These are phyloP conservation scores for Sporormia fimetaria DNA, from an alignment of 495 filamentous ascomycete species.

Conservation along the genomic window DNA sequence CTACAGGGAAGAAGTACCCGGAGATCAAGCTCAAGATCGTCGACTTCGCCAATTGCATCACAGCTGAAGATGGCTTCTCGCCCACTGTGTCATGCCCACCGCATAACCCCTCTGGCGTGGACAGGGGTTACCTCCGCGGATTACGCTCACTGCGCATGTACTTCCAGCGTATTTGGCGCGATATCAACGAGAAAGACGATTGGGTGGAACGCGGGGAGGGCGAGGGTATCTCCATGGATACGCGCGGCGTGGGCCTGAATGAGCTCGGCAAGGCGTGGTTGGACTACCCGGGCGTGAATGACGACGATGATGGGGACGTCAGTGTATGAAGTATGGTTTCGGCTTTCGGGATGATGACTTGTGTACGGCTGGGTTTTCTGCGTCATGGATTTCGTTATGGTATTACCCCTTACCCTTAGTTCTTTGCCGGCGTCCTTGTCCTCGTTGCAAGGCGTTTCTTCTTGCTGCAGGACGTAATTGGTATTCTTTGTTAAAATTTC, in stretches of 20 bases:
- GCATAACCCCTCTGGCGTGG: slow-evolving; percentile 63
- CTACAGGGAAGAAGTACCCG: slow-evolving; percentile 27
- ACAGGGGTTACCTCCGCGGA: slow-evolving; percentile 81
- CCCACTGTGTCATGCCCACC: slow-evolving; percentile 67
- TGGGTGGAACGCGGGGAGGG: slow-evolving; percentile 27
- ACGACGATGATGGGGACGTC: slow-evolving; percentile 14
- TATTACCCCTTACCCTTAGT: neutral
- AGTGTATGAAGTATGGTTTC: slow-evolving; percentile 7
- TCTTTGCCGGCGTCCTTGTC: too few relatives aligned
- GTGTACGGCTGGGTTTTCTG: neutral
- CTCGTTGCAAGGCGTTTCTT: too few relatives aligned
- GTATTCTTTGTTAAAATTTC: too few relatives aligned
- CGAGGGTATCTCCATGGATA: slow-evolving; percentile 21
- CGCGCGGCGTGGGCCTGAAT: slow-evolving; percentile 9
- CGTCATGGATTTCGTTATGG: neutral
- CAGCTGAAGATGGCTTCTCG: slow-evolving; percentile 59
- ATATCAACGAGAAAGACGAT: slow-evolving; percentile 42
- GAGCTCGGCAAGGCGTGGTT: slow-evolving; percentile 17
- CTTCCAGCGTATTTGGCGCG: slow-evolving; percentile 77
- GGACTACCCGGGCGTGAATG: slow-evolving; percentile 5
- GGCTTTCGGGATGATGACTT: neutral
- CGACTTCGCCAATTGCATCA: slow-evolving; percentile 96
- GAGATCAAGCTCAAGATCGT: slow-evolving; percentile 91
- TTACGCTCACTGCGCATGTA: slow-evolving; percentile 70
- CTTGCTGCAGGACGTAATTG: too few relatives aligned